Conservation (phyloP, 305 asterid species). For the Fraxinus baroniana region DNA sequence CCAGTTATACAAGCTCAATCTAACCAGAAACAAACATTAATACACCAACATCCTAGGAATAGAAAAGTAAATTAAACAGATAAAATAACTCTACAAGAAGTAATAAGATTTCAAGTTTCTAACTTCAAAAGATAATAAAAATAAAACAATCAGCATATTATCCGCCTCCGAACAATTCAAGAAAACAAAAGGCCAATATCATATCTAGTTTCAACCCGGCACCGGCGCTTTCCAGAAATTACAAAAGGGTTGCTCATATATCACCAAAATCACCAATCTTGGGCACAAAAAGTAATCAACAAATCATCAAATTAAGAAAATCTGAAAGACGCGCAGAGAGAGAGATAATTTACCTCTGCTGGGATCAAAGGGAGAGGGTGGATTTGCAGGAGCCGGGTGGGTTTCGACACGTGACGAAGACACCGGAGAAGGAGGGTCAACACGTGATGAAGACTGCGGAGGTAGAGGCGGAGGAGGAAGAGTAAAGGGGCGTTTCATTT, state of each 20-base stretch:
- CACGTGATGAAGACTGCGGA: slow-evolving; percentile 18
- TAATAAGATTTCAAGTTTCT: neutral
- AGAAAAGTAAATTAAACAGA: neutral
- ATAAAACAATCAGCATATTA: neutral
- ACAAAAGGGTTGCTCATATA: neutral
- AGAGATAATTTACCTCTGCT: slow-evolving; percentile 52
- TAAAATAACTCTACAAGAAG: neutral
- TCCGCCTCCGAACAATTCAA: neutral
- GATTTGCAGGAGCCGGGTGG: slow-evolving; percentile 26
- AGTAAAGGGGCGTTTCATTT: slow-evolving; percentile 48
- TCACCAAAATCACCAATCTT: slow-evolving; percentile 3
- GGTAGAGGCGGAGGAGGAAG: slow-evolving; percentile 61
- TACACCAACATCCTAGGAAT: neutral
- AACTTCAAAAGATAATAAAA: neutral
- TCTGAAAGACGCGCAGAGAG: neutral
- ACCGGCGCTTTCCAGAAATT: neutral
- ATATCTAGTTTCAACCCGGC: neutral
- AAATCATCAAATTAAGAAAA: neutral
- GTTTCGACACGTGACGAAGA: slow-evolving; percentile 9
- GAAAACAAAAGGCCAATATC: neutral
- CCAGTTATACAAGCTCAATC: neutral
- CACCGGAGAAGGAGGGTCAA: slow-evolving; percentile 5
- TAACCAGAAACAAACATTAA: neutral
- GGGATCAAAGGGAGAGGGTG: slow-evolving; percentile 58
- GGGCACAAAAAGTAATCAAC: neutral